Base-by-base conservation (phyloP, 2,329 filamentous ascomycete species). In the Colletotrichum tropicale region DNA sequence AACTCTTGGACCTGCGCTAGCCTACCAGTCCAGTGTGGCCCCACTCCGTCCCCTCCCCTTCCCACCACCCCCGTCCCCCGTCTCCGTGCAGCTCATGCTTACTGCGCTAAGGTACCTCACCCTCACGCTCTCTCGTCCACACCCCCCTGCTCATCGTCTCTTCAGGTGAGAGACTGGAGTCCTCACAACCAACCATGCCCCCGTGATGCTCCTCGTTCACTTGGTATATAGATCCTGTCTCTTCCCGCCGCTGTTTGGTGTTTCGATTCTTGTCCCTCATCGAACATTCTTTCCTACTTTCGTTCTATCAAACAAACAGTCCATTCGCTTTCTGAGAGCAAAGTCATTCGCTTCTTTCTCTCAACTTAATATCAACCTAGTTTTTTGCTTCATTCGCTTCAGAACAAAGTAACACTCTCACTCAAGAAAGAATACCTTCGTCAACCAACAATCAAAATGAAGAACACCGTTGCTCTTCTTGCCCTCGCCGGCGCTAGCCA, bases 311-410 rank as follows among this genome's bases (percentile, higher is more conserved):
- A 80, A 79, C 70, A 77, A 77, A 78, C 60, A 80, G 71, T 81
- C 80, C 81, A 76, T 81, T 81, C 80, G 79, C 83, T 83, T 82
- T 80, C 77, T 74, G 78, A 81, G 83, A 84, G 84, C 87, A 89
- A 88, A 88, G 87, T 87, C 89, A 90, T 88, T 91, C 89, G 88
- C 87, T 91, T 86, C 84, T 88, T 90, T 90, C 78, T 62, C 77
- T 78, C 80, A 70, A 32, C 73, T 70, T 77, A 75, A 76, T 76
- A 76, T 34, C 65, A 68, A 69, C 72, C 67, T 71, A 71, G 66
- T 74, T 75, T 75, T 66, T 74, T 66, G 26, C 67, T 76, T 67
- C 56, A 55, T 74, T 74, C 58, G 13, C 38, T 70, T 61, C 62
- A 48, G 66, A 61, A 70, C 73, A 73, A 65, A 74, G 60, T 66